Evolutionary conservation across 768 basidiomycete genomes (phyloP), one percentile per base, ranked within the genome.

Genomic region (Xerocomellus dryophilus): DNA sequence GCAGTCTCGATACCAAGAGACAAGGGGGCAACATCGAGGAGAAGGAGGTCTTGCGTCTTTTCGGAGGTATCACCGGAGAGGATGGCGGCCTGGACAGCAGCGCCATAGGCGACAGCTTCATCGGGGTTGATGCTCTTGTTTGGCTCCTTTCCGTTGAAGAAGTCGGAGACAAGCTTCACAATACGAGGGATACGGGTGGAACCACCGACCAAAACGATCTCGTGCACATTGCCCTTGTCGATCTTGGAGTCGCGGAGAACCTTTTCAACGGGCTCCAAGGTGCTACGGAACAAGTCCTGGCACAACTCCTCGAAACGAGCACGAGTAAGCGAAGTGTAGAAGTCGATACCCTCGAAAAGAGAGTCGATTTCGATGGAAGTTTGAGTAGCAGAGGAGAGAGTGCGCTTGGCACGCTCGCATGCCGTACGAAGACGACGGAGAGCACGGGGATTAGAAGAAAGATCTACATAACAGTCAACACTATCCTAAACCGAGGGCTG

Each of bases 71-170:
- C 93, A 67, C 96, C 96, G 25, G 96, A 92, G 53, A 98, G 87
- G 66, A 98, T 96, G 65, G 95, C 96, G 53, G 93, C 96, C 77
- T 98, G 95, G 64, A 99, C 94, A 55, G 96, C 96, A 51, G 96
- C 96, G 80, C 96, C 95, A 73, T 97, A 97, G 18, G 96, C 96
- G 54, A 98, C 94, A 52, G 96, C 95, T 77, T 98, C 96, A 61
- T 98, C 96, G 48, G 96, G 96, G 85, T 98, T 98, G 81, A 98
- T 98, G 77, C 88, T 89, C 83, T 95, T 97, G 82, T 93, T 94
- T 66, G 93, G 95, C 78, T 97, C 94, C 81, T 95, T 94, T 71
- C 95, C 95, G 72, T 91, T 92, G 82, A 98, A 98, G 84, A 90
- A 97, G 75, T 98, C 95, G 61, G 92, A 95, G 53, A 98, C 92